Base-by-base conservation (phyloP, 2,329 filamentous ascomycete species). In the Calonectria naviculata region DNA sequence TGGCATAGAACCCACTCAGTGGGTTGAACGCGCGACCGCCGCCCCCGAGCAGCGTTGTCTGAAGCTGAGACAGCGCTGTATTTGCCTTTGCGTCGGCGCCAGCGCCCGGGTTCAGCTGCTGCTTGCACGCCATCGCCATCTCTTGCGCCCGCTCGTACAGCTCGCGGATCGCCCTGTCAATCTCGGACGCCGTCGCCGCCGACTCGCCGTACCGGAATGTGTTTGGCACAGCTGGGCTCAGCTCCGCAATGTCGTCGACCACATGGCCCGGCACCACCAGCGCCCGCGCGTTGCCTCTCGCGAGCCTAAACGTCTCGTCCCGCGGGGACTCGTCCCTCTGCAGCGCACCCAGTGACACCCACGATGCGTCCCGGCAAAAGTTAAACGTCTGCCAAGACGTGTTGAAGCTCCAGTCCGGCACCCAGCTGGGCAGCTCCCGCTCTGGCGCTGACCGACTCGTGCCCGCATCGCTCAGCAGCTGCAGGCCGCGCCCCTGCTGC, bases 371-470 rank as follows among this genome's bases (percentile, higher is more conserved):
- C 17, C 38, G 36, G 58, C 36, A n/a, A 26, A 49, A 69, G 58
- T 38, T 69, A 42, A 60, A 69, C 21, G 60, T 65, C 49, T 69
- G 60, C 67, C 67, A 69, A 10, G 60, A 64, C 12, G 29, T 28
- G 31, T 17, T 69, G 38, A 46, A 65, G 21, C 61, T 65, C 67
- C 67, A 69, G 49, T 69, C 67, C 44, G 67, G 67, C 28, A 69
- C 67, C 67, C 67, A 69, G 38, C 67, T 69, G 24, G 67, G 67
- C 36, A 69, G 41, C n/a, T 15, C 10, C 28, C 36, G 63, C 21
- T 28, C 61, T 19, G 67, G 63, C 29, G 17, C 61, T 17, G 67
- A 56, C 31, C 67, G 21, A 28, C 67, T 69, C 10, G 62, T 31
- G 4, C 67, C 67, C 24, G 67, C 67, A 28, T 69, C 61, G 24